Percentiles rank a stretch among this genome's conserved stretches.
These are phyloP conservation scores for Trametes cinnabarina DNA, from an alignment of 768 basidiomycete genomes.

Conservation along the genomic window DNA sequence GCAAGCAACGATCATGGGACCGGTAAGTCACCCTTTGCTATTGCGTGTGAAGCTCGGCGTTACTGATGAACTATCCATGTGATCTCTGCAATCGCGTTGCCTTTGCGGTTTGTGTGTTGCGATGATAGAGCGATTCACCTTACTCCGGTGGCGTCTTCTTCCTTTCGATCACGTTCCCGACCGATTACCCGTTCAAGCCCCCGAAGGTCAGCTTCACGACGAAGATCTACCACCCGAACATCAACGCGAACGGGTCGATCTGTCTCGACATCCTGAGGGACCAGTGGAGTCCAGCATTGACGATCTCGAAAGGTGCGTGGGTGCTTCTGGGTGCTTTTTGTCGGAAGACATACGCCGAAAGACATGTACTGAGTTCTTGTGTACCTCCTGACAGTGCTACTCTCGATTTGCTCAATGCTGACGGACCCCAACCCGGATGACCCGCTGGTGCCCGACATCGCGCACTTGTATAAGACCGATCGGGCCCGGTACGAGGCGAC, in stretches of 20 bases:
- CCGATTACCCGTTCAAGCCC: slow-evolving; percentile 99
- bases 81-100: neutral
- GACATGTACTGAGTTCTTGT: too few species aligned
- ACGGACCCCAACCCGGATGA: slow-evolving; percentile 99
- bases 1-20: slow-evolving; percentile 99
- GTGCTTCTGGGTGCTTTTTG: neutral
- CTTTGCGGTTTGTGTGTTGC: slow-evolving; percentile 14
- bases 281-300: slow-evolving; percentile 98
- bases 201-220: slow-evolving; percentile 99
- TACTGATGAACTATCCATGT: slow-evolving; percentile 6
- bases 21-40: slow-evolving; percentile 55
- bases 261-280: slow-evolving; percentile 98
- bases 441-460: slow-evolving; percentile 97
- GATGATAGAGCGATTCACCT: slow-evolving; percentile 84
- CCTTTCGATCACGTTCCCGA: slow-evolving; percentile 90
- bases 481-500: slow-evolving; percentile 95
- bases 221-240: slow-evolving; percentile 99
- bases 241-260: slow-evolving; percentile 99
- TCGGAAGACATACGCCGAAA: neutral
- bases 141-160: slow-evolving; percentile 99
- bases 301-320: slow-evolving; percentile 91
- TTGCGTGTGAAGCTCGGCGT: slow-evolving; percentile 6
- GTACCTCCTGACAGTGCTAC: too few species aligned
- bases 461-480: slow-evolving; percentile 99
- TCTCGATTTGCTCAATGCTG: slow-evolving; percentile 99